Evolutionary conservation across 2,329 filamentous ascomycete species (phyloP).

Genomic region (Calonectria fujianensis): DNA sequence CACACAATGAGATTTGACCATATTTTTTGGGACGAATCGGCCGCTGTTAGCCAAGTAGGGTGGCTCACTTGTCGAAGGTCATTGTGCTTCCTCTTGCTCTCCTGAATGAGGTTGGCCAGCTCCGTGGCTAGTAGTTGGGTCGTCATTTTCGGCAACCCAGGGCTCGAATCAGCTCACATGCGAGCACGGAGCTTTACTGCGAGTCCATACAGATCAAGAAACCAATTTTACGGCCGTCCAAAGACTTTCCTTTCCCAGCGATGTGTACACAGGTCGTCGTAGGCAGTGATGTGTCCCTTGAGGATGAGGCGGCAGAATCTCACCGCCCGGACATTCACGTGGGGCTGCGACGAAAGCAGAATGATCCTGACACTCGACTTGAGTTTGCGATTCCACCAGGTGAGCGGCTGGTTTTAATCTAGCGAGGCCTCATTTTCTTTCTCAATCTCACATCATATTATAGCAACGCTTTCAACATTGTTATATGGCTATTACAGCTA

Average conservation of each 20-base stretch:
- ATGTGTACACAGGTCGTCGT: slow-evolving; percentile 50
- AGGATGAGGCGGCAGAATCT: slow-evolving; percentile 56
- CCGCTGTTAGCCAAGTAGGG: background rate
- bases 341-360: slow-evolving; percentile 35
- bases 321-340: slow-evolving; percentile 55
- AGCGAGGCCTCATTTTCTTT: background rate
- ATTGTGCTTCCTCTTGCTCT: slow-evolving; percentile 95
- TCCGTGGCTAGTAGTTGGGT: slow-evolving; percentile 92
- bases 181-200: slow-evolving; percentile 49
- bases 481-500: too few relatives aligned
- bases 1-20: slow-evolving; percentile 24
- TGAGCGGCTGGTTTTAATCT: background rate
- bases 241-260: slow-evolving; percentile 49
- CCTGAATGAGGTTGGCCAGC: slow-evolving; percentile 92
- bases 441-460: background rate
- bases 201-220: slow-evolving; percentile 54
- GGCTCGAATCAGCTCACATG: slow-evolving; percentile 49
- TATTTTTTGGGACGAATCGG: background rate
- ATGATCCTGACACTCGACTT: background rate
- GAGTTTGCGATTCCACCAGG: background rate
- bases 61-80: slow-evolving; percentile 86
- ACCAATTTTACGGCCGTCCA: slow-evolving; percentile 39
- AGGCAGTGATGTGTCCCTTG: slow-evolving; percentile 55
- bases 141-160: slow-evolving; percentile 79
- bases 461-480: background rate